A percentile compares a stretch with the other conserved stretches of the same genome.
Evolutionary conservation across 2,329 filamentous ascomycete genomes (phyloP).

Genomic region (Colletotrichum agaves): DNA sequence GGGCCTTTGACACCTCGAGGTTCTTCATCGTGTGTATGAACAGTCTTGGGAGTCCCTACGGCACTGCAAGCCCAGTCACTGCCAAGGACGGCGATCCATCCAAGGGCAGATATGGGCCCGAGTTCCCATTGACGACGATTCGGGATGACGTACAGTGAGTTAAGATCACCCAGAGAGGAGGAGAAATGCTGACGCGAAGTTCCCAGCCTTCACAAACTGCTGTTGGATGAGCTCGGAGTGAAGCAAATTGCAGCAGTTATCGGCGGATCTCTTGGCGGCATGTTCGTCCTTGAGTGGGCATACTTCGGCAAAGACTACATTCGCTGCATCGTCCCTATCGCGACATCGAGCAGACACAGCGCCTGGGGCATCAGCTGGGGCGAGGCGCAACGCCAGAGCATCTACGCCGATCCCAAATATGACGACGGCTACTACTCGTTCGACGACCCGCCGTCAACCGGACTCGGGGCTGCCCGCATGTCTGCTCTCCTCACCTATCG

Average conservation of each 20-base stretch:
- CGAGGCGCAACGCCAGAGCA: slow-evolving; percentile 88
- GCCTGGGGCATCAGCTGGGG: slow-evolving; percentile 94
- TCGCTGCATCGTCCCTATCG: slow-evolving; percentile 82
- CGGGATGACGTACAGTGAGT: slow-evolving; percentile 92
- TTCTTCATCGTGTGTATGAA: slow-evolving; percentile 92
- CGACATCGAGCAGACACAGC: slow-evolving; percentile 85
- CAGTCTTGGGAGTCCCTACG: slow-evolving; percentile 86
- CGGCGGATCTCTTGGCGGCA: slow-evolving; percentile 87
- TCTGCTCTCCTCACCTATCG: slow-evolving; percentile 94
- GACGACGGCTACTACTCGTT: slow-evolving; percentile 96
- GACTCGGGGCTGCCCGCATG: slow-evolving; percentile 95
- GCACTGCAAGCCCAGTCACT: slow-evolving; percentile 88
- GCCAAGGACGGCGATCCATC: slow-evolving; percentile 82
- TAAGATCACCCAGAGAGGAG: not conserved
- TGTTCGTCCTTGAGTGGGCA: slow-evolving; percentile 91
- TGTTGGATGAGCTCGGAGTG: slow-evolving; percentile 84
- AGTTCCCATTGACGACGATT: slow-evolving; percentile 95
- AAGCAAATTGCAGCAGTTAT: slow-evolving; percentile 81
- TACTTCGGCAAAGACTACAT: slow-evolving; percentile 92
- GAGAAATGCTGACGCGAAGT: not conserved
- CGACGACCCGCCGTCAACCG: slow-evolving; percentile 85
- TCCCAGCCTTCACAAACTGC: slow-evolving; percentile 77
- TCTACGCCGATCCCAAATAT: slow-evolving; percentile 98
- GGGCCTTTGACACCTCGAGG: slow-evolving; percentile 82
- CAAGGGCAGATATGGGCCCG: slow-evolving; percentile 87